Percentiles rank a stretch among this genome's conserved stretches.
phyloP scores from a whole-genome alignment of 495 filamentous ascomycete genomes.

The Hypoxylon intermedium region DNA sequence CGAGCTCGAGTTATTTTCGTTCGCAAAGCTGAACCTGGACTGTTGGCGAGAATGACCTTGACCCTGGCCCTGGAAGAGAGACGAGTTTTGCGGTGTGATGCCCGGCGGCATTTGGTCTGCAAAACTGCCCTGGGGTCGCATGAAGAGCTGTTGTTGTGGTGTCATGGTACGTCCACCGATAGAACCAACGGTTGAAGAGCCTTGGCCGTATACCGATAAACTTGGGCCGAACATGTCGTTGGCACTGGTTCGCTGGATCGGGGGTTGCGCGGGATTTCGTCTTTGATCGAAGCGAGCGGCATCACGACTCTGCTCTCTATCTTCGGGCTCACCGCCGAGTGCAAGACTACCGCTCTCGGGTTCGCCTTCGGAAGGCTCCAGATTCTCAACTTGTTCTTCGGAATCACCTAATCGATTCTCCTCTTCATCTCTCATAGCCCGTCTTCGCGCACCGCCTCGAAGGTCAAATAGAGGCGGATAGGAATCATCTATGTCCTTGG shows the following conservation, averaged over 20 bases:
- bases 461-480: slow-evolving; percentile 83
- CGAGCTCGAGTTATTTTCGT: slow-evolving; percentile 66
- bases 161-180: slow-evolving; percentile 75
- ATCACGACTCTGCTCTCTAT: slow-evolving; percentile 63
- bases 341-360: slow-evolving; percentile 83
- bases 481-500: slow-evolving; percentile 39
- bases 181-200: slow-evolving; percentile 54
- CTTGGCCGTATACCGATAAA: slow-evolving; percentile 60
- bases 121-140: slow-evolving; percentile 64
- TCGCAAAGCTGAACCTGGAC: slow-evolving; percentile 88
- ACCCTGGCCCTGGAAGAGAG: slow-evolving; percentile 75
- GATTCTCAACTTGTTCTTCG: slow-evolving; percentile 56
- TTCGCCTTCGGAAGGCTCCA: slow-evolving; percentile 55
- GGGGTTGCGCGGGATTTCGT: slow-evolving; percentile 69
- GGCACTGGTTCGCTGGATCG: slow-evolving; percentile 70
- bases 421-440: slow-evolving; percentile 73
- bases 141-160: slow-evolving; percentile 80
- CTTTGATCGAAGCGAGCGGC: slow-evolving; percentile 58
- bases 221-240: slow-evolving; percentile 61
- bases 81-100: slow-evolving; percentile 54
- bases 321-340: slow-evolving; percentile 89
- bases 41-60: slow-evolving; percentile 85
- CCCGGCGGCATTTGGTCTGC: slow-evolving; percentile 64
- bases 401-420: slow-evolving; percentile 65
- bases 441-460: slow-evolving; percentile 76